Conservation (phyloP, 345 rosid species). For the Hypericum perforatum region DNA sequence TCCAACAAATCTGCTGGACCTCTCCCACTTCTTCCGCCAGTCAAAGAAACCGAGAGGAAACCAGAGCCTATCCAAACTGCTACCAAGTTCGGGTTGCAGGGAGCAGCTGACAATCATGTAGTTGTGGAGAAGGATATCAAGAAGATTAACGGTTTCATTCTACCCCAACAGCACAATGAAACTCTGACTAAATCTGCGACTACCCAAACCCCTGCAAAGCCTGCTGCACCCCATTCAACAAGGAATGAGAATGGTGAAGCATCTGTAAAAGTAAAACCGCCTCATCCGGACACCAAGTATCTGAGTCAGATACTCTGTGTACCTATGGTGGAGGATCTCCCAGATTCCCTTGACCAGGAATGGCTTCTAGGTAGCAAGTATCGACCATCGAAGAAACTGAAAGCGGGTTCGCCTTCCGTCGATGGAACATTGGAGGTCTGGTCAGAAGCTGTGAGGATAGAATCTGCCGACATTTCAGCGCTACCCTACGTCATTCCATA, state of each 20-base stretch:
- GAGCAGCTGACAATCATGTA: neutral
- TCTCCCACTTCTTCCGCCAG: neutral
- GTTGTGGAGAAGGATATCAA: neutral
- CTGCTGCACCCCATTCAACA: neutral
- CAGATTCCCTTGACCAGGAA: constrained; percentile 1
- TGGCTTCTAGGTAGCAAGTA: neutral
- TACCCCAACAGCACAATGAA: neutral
- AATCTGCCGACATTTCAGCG: constrained; percentile 5
- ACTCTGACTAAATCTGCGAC: neutral
- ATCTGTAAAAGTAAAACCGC: neutral
- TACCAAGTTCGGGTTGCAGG: neutral
- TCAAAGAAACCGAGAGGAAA: neutral
- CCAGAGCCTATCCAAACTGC: neutral
- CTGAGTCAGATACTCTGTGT: constrained; percentile 6
- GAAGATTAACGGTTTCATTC: constrained; percentile 6
- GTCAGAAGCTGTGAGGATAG: constrained; percentile 6
- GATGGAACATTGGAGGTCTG: constrained; percentile 6
- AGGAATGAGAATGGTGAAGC: neutral
- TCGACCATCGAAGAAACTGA: neutral
- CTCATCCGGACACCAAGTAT: constrained; percentile 9
- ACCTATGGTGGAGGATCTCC: neutral
- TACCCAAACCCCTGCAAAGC: neutral
- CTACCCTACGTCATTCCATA: constrained; percentile 5
- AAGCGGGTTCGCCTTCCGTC: neutral
- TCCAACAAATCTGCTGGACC: neutral